Percentiles rank a stretch among this genome's conserved stretches.
Evolutionary conservation across 805 yeast genomes (phyloP).

Genomic region (Kazachstania kunashirensis): DNA sequence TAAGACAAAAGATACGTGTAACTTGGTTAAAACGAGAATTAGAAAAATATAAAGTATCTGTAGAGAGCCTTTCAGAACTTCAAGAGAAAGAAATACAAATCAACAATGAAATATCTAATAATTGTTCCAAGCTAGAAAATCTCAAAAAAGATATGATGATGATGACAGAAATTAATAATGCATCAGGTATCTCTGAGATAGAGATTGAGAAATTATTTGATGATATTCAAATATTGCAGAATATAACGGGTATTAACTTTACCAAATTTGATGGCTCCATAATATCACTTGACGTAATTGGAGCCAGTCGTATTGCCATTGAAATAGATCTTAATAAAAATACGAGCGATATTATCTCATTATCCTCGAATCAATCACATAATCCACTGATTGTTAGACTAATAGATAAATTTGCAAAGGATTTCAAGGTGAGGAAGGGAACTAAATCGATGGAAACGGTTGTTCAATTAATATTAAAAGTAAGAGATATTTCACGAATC

Average conservation of each 20-base stretch:
- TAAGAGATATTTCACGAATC: conserved; percentile 7
- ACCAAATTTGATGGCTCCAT: conserved; percentile 6
- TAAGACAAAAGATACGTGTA: conserved; percentile 12
- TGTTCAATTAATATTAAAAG: background rate
- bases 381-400: too few relatives aligned
- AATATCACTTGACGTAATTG: background rate
- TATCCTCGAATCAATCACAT: background rate
- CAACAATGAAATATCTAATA: conserved; percentile 1
- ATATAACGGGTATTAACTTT: conserved; percentile 13
- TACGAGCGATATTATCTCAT: background rate
- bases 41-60: conserved; percentile 6
- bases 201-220: background rate
- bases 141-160: background rate
- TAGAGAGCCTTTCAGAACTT: conserved; percentile 7
- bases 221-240: conserved; percentile 7
- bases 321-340: background rate
- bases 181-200: too few relatives aligned
- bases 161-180: background rate
- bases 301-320: background rate
- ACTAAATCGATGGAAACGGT: background rate
- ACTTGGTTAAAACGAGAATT: conserved; percentile 13
- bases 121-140: conserved; percentile 1
- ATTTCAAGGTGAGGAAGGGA: too few relatives aligned
- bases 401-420: too few relatives aligned
- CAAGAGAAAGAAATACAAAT: conserved; percentile 3